Conservation (phyloP, 225 moss, liverwort and hornwort genomes). For the Polytrichum formosum region DNA sequence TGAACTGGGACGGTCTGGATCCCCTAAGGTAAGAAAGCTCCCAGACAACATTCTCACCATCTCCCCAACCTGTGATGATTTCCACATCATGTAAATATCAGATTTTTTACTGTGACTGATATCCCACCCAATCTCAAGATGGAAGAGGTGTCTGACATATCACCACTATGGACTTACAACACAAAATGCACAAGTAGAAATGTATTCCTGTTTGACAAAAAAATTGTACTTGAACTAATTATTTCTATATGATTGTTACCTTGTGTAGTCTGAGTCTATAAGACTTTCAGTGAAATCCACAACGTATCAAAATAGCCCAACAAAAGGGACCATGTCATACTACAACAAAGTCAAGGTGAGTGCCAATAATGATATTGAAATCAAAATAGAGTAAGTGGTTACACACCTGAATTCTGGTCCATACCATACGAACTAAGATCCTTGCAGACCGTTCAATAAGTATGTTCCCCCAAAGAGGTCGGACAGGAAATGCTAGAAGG, state of each 20-base stretch:
- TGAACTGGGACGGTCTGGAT: conserved; percentile 58
- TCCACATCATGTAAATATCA: conserved; percentile 1
- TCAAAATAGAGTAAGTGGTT: too few species aligned
- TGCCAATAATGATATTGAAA: too few species aligned
- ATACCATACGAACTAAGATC: conserved; percentile 71
- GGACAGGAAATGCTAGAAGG: conserved; percentile 70
- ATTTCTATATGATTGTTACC: too few species aligned
- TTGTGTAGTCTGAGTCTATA: too few species aligned
- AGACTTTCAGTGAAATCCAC: too few species aligned
- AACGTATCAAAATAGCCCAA: too few species aligned
- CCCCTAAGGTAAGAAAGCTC: conserved; percentile 70
- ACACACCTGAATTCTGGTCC: conserved; percentile 85
- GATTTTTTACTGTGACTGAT: background rate
- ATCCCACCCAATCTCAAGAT: background rate
- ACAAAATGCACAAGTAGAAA: too few species aligned
- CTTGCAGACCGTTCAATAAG: conserved; percentile 66
- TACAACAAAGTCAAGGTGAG: too few species aligned
- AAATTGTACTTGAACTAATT: too few species aligned
- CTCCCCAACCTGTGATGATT: conserved; percentile 45
- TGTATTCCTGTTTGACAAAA: too few species aligned
- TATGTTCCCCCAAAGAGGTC: conserved; percentile 67
- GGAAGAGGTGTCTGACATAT: background rate
- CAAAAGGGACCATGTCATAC: too few species aligned
- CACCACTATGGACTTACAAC: too few species aligned
- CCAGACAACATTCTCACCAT: conserved; percentile 45